A percentile compares a stretch with the other conserved stretches of the same genome.
phyloP scores from a whole-genome alignment of 306 rosid genomes.

The Vigna hirtella region DNA sequence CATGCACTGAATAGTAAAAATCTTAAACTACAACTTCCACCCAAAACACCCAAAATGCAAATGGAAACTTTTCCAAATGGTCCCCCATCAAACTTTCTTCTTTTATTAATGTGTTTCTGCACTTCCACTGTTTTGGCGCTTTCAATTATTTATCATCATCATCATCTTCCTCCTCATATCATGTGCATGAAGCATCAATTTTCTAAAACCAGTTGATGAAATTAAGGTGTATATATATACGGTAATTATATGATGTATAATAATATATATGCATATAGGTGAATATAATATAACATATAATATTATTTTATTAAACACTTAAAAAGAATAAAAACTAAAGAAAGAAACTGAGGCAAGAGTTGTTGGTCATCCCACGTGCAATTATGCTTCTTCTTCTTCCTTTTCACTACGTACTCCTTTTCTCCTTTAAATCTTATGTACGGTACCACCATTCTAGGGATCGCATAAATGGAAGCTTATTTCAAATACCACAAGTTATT shows the following conservation, averaged over 20 bases:
- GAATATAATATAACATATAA: neutral
- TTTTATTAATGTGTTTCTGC: conserved; percentile 51
- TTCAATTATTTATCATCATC: conserved; percentile 18
- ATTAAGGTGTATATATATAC: no score
- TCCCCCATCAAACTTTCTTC: conserved; percentile 34
- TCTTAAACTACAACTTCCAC: neutral
- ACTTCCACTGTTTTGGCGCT: conserved; percentile 41
- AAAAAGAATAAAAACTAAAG: neutral
- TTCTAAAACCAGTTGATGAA: neutral
- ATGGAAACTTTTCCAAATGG: conserved; percentile 41
- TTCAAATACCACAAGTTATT: neutral
- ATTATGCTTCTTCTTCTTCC: conserved; percentile 56
- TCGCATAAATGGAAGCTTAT: conserved; percentile 44
- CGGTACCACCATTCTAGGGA: conserved; percentile 59
- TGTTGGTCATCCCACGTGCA: conserved; percentile 71
- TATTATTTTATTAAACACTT: neutral
- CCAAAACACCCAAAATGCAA: neutral
- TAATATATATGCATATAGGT: neutral
- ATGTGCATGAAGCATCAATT: neutral
- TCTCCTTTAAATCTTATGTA: conserved; percentile 47
- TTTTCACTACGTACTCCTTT: conserved; percentile 35
- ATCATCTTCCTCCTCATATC: neutral
- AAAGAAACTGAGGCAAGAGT: conserved; percentile 33
- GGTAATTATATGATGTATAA: no score
- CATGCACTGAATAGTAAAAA: neutral